Conservation (phyloP, 768 basidiomycete genomes). For the Paxillus ammoniavirescens region DNA sequence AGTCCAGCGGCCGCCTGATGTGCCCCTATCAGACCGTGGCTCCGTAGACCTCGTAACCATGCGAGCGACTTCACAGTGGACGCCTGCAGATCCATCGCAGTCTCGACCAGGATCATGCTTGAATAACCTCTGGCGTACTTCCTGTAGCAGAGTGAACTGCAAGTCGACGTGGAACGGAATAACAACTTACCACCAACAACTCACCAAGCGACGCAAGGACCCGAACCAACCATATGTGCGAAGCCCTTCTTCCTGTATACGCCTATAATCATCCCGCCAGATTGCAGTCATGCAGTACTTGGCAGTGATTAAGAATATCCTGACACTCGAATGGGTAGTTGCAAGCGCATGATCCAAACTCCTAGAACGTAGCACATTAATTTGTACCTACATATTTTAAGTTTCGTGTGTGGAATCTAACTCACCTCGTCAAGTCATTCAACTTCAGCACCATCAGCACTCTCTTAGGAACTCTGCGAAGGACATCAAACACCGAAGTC, state of each 20-base stretch:
- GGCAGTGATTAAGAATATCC: constrained; percentile 89
- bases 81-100: constrained; percentile 62
- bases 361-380: constrained; percentile 34
- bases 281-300: constrained; percentile 82
- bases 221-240: constrained; percentile 40
- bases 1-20: constrained; percentile 72
- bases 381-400: neutral
- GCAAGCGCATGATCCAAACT: constrained; percentile 80
- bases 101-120: constrained; percentile 53
- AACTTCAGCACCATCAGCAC: constrained; percentile 83
- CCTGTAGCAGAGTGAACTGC: constrained; percentile 39
- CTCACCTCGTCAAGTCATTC: constrained; percentile 80
- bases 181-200: constrained; percentile 68
- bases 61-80: constrained; percentile 51
- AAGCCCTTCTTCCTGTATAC: constrained; percentile 51
- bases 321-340: constrained; percentile 84
- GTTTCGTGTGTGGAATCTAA: neutral
- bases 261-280: constrained; percentile 66
- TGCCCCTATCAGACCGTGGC: constrained; percentile 62
- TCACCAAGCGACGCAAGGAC: constrained; percentile 55
- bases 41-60: constrained; percentile 65
- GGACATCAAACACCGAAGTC: constrained; percentile 80
- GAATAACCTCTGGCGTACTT: constrained; percentile 54
- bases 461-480: constrained; percentile 81
- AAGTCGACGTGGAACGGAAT: neutral